Evolutionary conservation across 2,329 filamentous ascomycete genomes (phyloP), one percentile per base, ranked within the genome.

Genomic region (Aspergillus felis): DNA sequence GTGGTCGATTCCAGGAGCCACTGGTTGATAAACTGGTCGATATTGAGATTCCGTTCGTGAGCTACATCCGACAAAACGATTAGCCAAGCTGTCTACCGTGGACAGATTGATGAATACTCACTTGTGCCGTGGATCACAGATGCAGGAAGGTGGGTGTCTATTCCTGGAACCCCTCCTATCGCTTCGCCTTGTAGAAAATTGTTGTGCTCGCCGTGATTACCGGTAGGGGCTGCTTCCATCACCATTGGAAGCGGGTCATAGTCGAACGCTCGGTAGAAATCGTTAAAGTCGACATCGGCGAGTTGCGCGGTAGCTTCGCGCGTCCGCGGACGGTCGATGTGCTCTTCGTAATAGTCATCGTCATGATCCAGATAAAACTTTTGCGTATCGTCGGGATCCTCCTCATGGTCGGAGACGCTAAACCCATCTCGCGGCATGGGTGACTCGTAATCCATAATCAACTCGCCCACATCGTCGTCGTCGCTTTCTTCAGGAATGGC

Each of bases 11-110:
- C 66, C n/a, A 68, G 58, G 27, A 76, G 63, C 75, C 75, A 77
- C 20, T 74, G 73, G 35, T 69, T 62, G 42, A 78, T 74, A 55
- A 78, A 78, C 58, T 77, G 72, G n/a, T 76, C 73, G 50, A 78
- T 67, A 3, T 70, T 75, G 42, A 76, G 63, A 51, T 78, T 78
- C 14, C 71, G 66, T 61, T 78, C 75, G 53, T 74, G 71, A 27
- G 74, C 75, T 73, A 41, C 22, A 28, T 29, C 28, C 20, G 32
- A 46, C 32, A 6, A 54, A 17, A 41, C 51, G 50, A 38, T 59
- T 35, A 64, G 55, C 27, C 25, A 38, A 27, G 29, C 29, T 27
- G 35, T 35, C 17, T 29, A 38, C n/a, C 14, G 17, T 9, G 20
- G 22, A 17, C 28, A 28, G 49, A 41, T 28, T 22, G 35, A n/a